A percentile compares a stretch with the other conserved stretches of the same genome.
These are phyloP conservation scores for Diplocarpon rosae DNA, from an alignment of 2,329 filamentous ascomycete species.

Conservation along the genomic window DNA sequence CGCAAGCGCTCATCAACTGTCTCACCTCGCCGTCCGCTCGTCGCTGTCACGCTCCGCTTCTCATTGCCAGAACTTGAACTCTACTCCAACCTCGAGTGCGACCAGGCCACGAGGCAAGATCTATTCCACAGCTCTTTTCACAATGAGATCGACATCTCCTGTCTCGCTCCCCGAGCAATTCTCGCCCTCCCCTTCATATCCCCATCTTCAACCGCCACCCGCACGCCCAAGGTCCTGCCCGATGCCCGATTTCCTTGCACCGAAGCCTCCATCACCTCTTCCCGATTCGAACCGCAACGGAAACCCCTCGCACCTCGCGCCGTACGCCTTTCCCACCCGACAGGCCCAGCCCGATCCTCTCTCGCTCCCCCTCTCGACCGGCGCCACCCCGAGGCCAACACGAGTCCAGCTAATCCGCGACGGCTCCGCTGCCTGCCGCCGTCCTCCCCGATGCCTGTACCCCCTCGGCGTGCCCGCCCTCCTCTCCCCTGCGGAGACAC, in stretches of 20 bases:
- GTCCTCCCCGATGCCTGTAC: not conserved
- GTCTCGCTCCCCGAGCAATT: not conserved
- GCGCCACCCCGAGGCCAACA: not conserved
- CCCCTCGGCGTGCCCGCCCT: too few relatives aligned
- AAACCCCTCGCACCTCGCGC: not conserved
- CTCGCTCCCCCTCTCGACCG: not conserved
- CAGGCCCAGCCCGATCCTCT: conserved; percentile 1
- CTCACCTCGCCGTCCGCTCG: not conserved
- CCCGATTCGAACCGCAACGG: not conserved
- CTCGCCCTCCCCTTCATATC: not conserved
- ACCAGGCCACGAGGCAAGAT: not conserved
- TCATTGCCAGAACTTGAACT: not conserved
- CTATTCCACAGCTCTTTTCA: not conserved
- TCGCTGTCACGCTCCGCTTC: not conserved
- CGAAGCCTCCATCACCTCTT: too few relatives aligned
- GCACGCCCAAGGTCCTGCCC: conserved; percentile 1
- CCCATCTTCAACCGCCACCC: not conserved
- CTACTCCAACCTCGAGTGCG: not conserved
- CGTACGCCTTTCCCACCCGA: not conserved
- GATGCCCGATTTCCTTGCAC: not conserved
- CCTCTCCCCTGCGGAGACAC: too few relatives aligned
- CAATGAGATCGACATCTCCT: not conserved
- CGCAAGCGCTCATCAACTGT: not conserved
- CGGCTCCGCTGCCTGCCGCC: too few relatives aligned
- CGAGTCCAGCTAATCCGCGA: too few relatives aligned